phyloP scores from a whole-genome alignment of 257 asterid genomes.

The Avicennia marina region DNA sequence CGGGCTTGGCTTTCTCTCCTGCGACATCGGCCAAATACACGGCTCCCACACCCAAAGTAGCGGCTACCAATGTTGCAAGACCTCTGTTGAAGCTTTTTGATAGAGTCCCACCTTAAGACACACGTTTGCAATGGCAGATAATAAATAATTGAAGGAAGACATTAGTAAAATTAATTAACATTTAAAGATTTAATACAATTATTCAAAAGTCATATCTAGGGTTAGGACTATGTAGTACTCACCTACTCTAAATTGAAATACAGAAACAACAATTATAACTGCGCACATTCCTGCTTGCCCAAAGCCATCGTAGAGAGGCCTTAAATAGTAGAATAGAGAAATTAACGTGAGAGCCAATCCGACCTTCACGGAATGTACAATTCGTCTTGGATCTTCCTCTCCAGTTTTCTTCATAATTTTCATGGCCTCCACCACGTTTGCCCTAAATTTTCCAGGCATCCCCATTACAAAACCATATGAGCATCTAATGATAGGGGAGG shows the following conservation, averaged over 20 bases:
- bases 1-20: background rate
- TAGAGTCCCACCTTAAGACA: background rate
- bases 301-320: background rate
- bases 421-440: background rate
- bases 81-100: background rate
- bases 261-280: background rate
- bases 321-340: background rate
- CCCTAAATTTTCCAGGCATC: slow-evolving; percentile 15
- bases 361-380: background rate
- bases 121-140: too few species aligned
- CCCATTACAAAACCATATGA: slow-evolving; percentile 16
- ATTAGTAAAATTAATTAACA: too few species aligned
- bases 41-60: background rate
- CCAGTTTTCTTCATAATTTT: background rate
- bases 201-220: background rate
- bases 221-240: background rate
- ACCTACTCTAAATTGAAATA: background rate
- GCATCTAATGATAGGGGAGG: too few species aligned
- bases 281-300: background rate
- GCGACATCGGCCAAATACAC: background rate
- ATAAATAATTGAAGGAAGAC: too few species aligned
- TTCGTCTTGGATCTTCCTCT: background rate
- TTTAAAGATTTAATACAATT: background rate
- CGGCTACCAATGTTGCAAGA: background rate
- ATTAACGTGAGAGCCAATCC: background rate